Evolutionary conservation across 139 green algal species (phyloP), one percentile per base, ranked within the genome.

Genomic region (Chlamydomonas sp.): DNA sequence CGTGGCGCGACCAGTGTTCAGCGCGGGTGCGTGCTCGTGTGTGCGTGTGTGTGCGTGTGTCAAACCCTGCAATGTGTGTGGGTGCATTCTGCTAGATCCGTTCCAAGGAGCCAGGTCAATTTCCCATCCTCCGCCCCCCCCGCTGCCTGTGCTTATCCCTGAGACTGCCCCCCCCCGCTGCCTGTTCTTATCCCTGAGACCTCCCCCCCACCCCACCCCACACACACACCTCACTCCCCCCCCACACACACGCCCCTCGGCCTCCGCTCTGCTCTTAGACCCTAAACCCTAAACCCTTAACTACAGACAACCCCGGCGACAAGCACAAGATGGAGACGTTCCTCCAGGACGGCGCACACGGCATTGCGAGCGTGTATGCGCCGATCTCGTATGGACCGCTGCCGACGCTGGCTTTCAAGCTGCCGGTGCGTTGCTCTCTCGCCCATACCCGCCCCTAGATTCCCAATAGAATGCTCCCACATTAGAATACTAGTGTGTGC

Each of bases 311-410:
- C 35, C 80, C 81, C 4, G 77, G 86, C 26, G 90, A 96, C 77
- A 97, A 97, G 79, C 84, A 95, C 82, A 96, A 96, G 72, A 90
- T 95, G 80, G 90, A 98, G 80, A 75, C 86, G 29, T 98, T 96
- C 70, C 75, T 98, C 77, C 76, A 22, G 72, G 29, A 76, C n/a
- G 82, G 84, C 26, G 71, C 80, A 10, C 77, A 81, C 10, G 38
- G 35, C 13, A 75, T 96, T 0, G 87, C 85, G 5, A 88, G 81
- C 29, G 68, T 96, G 1, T 97, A 90, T 64, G 90, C 82, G 1
- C 93, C 93, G 64, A 95, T 97, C 69, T 66, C 65, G 36, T 97
- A 93, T 74, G 69, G 79, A 1, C 91, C 91, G 1, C 74, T 93
- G 67, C 93, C 93, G 2, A 43, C 97, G 39, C 87, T 98, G 50